A percentile compares a stretch with the other conserved stretches of the same genome.
Evolutionary conservation across 2,329 filamentous ascomycete species (phyloP).

Genomic region (Ophioceras dolichostomum): DNA sequence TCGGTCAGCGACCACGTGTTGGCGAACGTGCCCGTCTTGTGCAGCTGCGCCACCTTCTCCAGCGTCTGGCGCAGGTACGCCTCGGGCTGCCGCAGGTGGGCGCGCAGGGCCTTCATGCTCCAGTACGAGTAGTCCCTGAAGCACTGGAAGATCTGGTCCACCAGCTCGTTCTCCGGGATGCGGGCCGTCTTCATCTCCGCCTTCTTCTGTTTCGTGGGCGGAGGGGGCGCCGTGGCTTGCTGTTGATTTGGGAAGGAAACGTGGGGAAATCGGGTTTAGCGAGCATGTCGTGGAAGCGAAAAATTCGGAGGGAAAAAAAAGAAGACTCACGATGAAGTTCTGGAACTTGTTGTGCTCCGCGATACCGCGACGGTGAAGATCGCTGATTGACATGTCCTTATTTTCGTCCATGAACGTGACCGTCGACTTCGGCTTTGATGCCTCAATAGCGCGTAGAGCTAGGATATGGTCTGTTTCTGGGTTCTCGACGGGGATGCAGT

Average conservation of each 20-base stretch:
- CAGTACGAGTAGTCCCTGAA: slow-evolving; percentile 86
- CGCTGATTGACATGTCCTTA: slow-evolving; percentile 19
- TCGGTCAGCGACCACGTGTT: slow-evolving; percentile 63
- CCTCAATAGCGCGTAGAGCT: slow-evolving; percentile 41
- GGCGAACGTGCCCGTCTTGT: slow-evolving; percentile 73
- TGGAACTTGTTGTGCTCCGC: slow-evolving; percentile 32
- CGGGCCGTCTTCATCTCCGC: slow-evolving; percentile 77
- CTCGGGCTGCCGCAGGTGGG: slow-evolving; percentile 73
- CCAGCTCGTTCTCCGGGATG: slow-evolving; percentile 76
- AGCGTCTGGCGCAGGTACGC: slow-evolving; percentile 81
- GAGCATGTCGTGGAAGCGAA: slow-evolving; percentile 2
- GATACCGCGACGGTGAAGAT: slow-evolving; percentile 48
- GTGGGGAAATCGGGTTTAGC: slow-evolving; percentile 2
- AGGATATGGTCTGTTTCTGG: slow-evolving; percentile 55
- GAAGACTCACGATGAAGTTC: slow-evolving; percentile 43
- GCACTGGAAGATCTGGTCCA: slow-evolving; percentile 72
- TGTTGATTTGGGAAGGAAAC: slow-evolving; percentile 15
- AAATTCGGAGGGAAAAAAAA: too few species aligned
- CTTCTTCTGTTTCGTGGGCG: slow-evolving; percentile 43
- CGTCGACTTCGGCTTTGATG: slow-evolving; percentile 48
- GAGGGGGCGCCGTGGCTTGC: slow-evolving; percentile 35
- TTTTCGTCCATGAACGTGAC: slow-evolving; percentile 36
- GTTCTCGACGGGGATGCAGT: slow-evolving; percentile 60
- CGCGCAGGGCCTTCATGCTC: slow-evolving; percentile 80
- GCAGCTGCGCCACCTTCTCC: slow-evolving; percentile 69